Evolutionary conservation across 768 basidiomycete species (phyloP).

Genomic region (Panellus pusillus): DNA sequence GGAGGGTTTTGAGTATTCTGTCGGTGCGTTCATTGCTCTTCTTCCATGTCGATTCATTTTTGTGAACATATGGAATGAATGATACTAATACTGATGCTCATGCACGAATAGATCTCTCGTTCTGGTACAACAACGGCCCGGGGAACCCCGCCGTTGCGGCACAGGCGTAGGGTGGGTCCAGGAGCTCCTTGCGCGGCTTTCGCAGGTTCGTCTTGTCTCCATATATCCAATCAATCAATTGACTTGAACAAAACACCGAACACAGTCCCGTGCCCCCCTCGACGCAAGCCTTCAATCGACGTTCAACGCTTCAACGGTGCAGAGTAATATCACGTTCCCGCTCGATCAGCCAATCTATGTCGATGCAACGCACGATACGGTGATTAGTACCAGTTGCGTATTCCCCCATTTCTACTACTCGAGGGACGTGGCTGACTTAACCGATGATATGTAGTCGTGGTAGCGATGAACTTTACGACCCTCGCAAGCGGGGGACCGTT

Average conservation of each 20-base stretch:
- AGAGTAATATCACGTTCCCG: constrained; percentile 53
- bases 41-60: not conserved
- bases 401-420: not conserved
- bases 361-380: constrained; percentile 75
- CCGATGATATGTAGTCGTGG: constrained; percentile 43
- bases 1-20: constrained; percentile 71
- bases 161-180: constrained; percentile 66
- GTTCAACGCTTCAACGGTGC: constrained; percentile 67
- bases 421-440: too few species aligned
- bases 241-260: too few species aligned
- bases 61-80: not conserved
- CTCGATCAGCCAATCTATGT: constrained; percentile 62
- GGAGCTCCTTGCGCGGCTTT: constrained; percentile 70
- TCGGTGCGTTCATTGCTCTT: constrained; percentile 23
- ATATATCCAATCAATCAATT: too few species aligned
- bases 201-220: constrained; percentile 35
- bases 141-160: constrained; percentile 66
- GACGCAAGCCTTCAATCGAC: constrained; percentile 57
- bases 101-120: constrained; percentile 41
- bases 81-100: not conserved
- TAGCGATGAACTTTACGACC: constrained; percentile 71
- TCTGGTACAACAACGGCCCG: constrained; percentile 69
- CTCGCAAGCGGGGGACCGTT: constrained; percentile 63
- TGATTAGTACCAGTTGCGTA: constrained; percentile 58
- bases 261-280: constrained; percentile 24